phyloP scores from a whole-genome alignment of 805 yeast species.

The Suhomyces sp. region DNA sequence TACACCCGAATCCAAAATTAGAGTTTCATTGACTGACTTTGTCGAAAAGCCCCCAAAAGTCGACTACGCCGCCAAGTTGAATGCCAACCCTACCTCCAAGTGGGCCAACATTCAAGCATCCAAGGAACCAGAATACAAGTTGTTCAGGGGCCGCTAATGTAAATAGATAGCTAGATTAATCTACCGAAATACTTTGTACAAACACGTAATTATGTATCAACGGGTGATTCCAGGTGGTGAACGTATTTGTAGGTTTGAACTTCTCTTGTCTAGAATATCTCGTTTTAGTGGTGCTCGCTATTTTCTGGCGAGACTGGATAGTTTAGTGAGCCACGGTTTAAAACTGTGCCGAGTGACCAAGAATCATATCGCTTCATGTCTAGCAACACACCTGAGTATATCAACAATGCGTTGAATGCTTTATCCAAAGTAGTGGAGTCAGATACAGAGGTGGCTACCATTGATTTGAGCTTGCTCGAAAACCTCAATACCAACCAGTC shows the following conservation, averaged over 20 bases:
- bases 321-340: not conserved
- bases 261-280: no score
- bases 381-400: conserved; percentile 26
- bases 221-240: not conserved
- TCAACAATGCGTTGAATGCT: conserved; percentile 27
- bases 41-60: conserved; percentile 44
- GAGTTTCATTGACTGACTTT: conserved; percentile 66
- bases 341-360: no score
- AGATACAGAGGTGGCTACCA: conserved; percentile 41
- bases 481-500: conserved; percentile 59
- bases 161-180: not conserved
- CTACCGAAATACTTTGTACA: not conserved
- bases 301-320: not conserved
- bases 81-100: conserved; percentile 62
- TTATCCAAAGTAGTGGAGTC: conserved; percentile 34
- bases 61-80: conserved; percentile 54
- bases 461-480: conserved; percentile 48
- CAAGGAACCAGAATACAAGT: conserved; percentile 48
- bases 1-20: conserved; percentile 56
- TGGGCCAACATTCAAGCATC: conserved; percentile 54
- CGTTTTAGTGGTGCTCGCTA: not conserved
- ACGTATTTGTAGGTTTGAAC: not conserved
- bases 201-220: not conserved
- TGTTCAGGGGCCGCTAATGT: conserved; percentile 59
- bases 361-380: conserved; percentile 14